Percentiles rank a stretch among this genome's conserved stretches.
Evolutionary conservation across 495 filamentous ascomycete species (phyloP).

Genomic region (Cercophora sp.): DNA sequence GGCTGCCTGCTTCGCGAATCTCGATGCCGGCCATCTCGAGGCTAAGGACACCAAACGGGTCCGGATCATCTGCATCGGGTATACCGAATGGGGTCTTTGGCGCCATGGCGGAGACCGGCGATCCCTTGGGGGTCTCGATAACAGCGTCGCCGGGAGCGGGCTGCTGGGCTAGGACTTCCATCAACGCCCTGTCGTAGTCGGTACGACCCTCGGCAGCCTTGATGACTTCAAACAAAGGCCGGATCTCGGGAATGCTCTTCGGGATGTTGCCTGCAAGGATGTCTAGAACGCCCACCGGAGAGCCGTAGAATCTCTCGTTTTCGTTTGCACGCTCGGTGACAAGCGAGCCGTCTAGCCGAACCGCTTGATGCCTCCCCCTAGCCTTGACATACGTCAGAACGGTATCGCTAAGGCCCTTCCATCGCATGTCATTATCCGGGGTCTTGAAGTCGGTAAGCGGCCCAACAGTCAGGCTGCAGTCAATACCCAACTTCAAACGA

Average conservation of each 20-base stretch:
- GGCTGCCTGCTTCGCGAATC: constrained; percentile 79
- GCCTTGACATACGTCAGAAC: constrained; percentile 89
- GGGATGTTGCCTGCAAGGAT: constrained; percentile 76
- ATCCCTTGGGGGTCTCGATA: constrained; percentile 45
- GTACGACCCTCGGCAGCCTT: constrained; percentile 78
- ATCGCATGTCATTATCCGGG: constrained; percentile 70
- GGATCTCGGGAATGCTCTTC: constrained; percentile 60
- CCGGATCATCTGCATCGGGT: constrained; percentile 72
- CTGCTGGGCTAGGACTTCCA: constrained; percentile 46
- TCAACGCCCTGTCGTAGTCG: constrained; percentile 60
- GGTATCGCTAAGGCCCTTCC: constrained; percentile 52
- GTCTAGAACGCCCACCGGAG: constrained; percentile 68
- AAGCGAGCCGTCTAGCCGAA: constrained; percentile 78
- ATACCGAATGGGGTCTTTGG: constrained; percentile 65
- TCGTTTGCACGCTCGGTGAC: constrained; percentile 82
- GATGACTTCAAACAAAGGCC: constrained; percentile 70
- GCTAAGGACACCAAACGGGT: constrained; percentile 84
- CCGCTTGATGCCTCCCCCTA: constrained; percentile 75
- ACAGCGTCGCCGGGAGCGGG: constrained; percentile 73
- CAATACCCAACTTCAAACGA: constrained; percentile 71
- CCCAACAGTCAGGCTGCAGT: constrained; percentile 72
- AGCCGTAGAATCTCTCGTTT: constrained; percentile 81
- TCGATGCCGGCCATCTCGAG: constrained; percentile 79
- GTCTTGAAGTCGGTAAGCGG: constrained; percentile 73
- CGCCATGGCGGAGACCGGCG: constrained; percentile 12